Evolutionary conservation across 441 rosid species (phyloP).

Genomic region (Brassica balearica): DNA sequence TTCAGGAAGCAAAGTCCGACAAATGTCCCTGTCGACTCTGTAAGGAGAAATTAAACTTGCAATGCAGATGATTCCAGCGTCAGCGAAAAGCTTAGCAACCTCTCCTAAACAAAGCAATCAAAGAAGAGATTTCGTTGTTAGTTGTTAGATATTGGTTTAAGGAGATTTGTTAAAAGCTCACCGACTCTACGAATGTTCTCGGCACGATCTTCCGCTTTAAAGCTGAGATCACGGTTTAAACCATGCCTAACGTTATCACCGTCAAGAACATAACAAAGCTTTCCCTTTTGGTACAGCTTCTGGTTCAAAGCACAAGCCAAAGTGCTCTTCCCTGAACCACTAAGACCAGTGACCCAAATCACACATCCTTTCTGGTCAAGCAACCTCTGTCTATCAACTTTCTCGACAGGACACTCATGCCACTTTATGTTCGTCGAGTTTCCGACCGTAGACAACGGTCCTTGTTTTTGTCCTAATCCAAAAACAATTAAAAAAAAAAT

Average conservation of each 20-base stretch:
- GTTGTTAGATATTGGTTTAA: neutral
- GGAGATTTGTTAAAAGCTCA: too few species aligned
- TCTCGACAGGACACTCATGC: conserved; percentile 68
- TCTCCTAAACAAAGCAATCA: conserved; percentile 51
- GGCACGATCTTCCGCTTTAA: conserved; percentile 67
- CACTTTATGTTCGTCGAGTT: conserved; percentile 71
- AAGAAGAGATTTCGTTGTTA: neutral
- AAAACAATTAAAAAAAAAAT: neutral
- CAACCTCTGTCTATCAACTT: conserved; percentile 59
- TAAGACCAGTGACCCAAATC: conserved; percentile 81
- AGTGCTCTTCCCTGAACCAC: conserved; percentile 87
- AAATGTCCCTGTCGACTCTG: conserved; percentile 63
- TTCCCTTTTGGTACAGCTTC: conserved; percentile 59
- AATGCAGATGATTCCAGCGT: conserved; percentile 72
- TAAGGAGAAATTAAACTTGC: conserved; percentile 75
- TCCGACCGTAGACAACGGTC: conserved; percentile 56
- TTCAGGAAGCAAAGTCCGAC: conserved; percentile 59
- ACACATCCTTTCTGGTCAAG: conserved; percentile 81
- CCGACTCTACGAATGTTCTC: conserved; percentile 66
- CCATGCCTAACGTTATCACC: conserved; percentile 85
- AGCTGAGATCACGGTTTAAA: conserved; percentile 68
- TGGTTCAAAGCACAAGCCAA: conserved; percentile 71
- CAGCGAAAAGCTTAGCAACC: conserved; percentile 82
- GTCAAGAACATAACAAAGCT: conserved; percentile 71
- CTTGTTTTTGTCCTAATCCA: conserved; percentile 46